phyloP scores from a whole-genome alignment of 306 rosid genomes.

The Cercis canadensis region DNA sequence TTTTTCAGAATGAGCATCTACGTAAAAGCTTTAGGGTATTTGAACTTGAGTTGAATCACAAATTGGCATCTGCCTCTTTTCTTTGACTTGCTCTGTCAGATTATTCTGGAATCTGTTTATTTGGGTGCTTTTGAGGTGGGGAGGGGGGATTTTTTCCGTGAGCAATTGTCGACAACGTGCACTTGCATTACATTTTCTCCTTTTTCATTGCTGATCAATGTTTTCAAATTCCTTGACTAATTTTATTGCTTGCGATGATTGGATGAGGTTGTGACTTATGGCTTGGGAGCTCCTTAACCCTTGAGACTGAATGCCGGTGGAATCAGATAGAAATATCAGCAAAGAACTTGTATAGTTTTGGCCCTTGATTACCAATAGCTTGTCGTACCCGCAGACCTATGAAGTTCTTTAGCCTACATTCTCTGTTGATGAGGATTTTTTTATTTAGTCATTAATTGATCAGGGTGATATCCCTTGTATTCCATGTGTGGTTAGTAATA shows the following conservation, averaged over 20 bases:
- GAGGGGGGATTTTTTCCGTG: not conserved
- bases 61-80: not conserved
- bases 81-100: slow-evolving; percentile 10
- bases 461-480: no score
- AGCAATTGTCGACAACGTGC: not conserved
- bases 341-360: no score
- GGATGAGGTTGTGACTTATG: not conserved
- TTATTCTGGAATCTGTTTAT: slow-evolving; percentile 14
- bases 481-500: no score
- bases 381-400: no score
- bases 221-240: not conserved
- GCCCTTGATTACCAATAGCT: no score
- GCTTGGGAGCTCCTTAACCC: not conserved
- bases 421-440: no score
- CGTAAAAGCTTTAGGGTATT: slow-evolving; percentile 18
- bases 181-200: not conserved
- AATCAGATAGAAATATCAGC: no score
- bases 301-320: no score
- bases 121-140: slow-evolving; percentile 21
- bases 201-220: not conserved
- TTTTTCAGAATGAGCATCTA: slow-evolving; percentile 17
- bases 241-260: slow-evolving; percentile 1
- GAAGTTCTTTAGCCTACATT: no score
- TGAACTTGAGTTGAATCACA: slow-evolving; percentile 19
- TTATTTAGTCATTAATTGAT: no score